These are phyloP conservation scores for Fusarium torulosum DNA, from an alignment of 2,329 filamentous ascomycete genomes.

Conservation along the genomic window DNA sequence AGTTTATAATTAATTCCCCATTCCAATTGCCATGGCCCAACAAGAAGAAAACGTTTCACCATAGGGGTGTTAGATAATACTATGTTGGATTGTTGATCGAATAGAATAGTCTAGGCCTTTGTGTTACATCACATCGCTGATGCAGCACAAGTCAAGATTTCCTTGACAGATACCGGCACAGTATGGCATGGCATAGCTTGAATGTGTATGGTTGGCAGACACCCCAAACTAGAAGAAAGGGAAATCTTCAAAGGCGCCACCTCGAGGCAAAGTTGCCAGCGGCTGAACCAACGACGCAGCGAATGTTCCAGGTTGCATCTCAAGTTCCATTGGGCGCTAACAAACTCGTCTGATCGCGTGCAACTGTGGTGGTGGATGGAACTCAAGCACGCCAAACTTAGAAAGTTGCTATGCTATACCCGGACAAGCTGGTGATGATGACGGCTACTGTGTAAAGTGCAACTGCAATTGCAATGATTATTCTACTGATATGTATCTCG, in stretches of 20 bases:
- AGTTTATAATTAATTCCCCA: conserved; percentile 31
- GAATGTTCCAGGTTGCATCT: conserved; percentile 20
- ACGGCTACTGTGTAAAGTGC: conserved; percentile 6
- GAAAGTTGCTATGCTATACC: conserved; percentile 2
- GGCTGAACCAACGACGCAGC: conserved; percentile 19
- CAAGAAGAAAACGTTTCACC: no score
- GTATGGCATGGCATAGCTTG: neutral
- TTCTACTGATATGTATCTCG: neutral
- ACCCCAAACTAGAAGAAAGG: neutral
- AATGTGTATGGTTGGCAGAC: neutral
- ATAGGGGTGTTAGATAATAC: conserved; percentile 7
- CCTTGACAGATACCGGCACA: neutral
- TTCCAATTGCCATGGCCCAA: conserved; percentile 30
- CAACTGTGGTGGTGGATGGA: conserved; percentile 27
- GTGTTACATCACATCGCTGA: conserved; percentile 10
- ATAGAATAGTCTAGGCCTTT: conserved; percentile 21
- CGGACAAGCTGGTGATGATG: conserved; percentile 23
- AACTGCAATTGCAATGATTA: neutral
- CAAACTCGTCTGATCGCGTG: conserved; percentile 37
- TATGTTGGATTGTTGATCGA: neutral
- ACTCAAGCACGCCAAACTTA: conserved; percentile 18
- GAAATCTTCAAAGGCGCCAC: conserved; percentile 31
- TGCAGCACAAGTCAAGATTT: conserved; percentile 8
- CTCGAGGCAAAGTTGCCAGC: conserved; percentile 10
- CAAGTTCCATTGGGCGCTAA: conserved; percentile 32